Evolutionary conservation across 1,284 basidiomycete species (phyloP).

Genomic region (Fistulinella cinereoalba): DNA sequence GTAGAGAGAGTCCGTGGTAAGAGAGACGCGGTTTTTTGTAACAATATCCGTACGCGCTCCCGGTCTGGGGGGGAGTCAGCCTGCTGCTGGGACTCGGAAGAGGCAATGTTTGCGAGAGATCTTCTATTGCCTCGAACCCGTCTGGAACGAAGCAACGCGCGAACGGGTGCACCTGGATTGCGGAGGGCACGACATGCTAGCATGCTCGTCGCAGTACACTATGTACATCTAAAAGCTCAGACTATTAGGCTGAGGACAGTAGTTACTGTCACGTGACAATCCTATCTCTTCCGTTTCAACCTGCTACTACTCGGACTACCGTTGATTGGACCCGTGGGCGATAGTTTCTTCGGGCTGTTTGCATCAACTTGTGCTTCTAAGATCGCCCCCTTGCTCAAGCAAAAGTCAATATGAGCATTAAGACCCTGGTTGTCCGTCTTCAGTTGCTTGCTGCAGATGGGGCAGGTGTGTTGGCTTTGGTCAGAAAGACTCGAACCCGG

Average conservation of each 20-base stretch:
- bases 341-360: constrained; percentile 24
- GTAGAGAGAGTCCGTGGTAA: constrained; percentile 39
- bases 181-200: constrained; percentile 28
- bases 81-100: not conserved
- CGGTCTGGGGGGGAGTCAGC: no score
- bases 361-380: constrained; percentile 56
- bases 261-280: constrained; percentile 23
- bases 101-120: not conserved
- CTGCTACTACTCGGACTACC: not conserved
- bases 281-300: constrained; percentile 17
- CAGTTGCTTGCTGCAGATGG: constrained; percentile 58
- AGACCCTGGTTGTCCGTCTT: constrained; percentile 63
- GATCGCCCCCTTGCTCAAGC: constrained; percentile 68
- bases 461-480: constrained; percentile 43
- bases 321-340: not conserved
- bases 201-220: constrained; percentile 15
- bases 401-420: constrained; percentile 77
- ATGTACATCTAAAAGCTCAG: no score
- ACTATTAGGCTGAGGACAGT: no score
- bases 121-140: constrained; percentile 1
- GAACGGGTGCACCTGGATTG: constrained; percentile 6
- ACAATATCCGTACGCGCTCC: constrained; percentile 27
- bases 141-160: not conserved
- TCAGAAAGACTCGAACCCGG: constrained; percentile 6
- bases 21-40: constrained; percentile 42